phyloP scores from a whole-genome alignment of 805 yeast genomes.

The Teunomyces gatunensis region DNA sequence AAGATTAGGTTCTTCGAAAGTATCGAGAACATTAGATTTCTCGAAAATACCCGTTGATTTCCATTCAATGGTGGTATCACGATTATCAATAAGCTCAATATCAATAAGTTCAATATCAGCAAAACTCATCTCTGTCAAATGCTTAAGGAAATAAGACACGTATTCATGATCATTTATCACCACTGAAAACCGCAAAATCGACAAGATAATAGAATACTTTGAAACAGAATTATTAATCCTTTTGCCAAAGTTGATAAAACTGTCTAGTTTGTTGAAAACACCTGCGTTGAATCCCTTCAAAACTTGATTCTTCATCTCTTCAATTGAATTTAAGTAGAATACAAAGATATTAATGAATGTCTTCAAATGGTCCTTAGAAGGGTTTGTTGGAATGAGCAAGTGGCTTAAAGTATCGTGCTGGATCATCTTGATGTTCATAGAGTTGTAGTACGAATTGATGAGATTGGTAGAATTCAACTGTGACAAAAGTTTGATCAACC shows the following conservation, averaged over 20 bases:
- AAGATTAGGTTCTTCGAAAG: conserved; percentile 11
- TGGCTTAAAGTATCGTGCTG: conserved; percentile 71
- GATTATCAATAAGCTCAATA: conserved; percentile 45
- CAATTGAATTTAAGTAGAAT: conserved; percentile 54
- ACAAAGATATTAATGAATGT: conserved; percentile 30
- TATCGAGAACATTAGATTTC: conserved; percentile 2
- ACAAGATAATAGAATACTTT: conserved; percentile 35
- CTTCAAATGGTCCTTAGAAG: conserved; percentile 26
- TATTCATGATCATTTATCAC: conserved; percentile 31
- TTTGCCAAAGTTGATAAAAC: conserved; percentile 60
- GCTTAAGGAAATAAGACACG: conserved; percentile 22
- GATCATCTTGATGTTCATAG: conserved; percentile 64
- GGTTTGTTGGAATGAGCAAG: conserved; percentile 36
- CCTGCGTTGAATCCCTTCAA: conserved; percentile 54
- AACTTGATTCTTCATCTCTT: conserved; percentile 49
- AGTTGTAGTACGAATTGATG: conserved; percentile 50
- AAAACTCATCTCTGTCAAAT: conserved; percentile 14
- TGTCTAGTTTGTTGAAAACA: conserved; percentile 63
- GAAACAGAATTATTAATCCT: conserved; percentile 52
- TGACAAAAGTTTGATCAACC: conserved; percentile 66
- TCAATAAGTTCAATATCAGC: conserved; percentile 15
- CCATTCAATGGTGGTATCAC: conserved; percentile 59
- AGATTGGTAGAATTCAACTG: conserved; percentile 51
- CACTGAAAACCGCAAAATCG: conserved; percentile 31
- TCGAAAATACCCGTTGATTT: conserved; percentile 32